phyloP scores from a whole-genome alignment of 2,329 filamentous ascomycete species.

The Apiospora sp. region DNA sequence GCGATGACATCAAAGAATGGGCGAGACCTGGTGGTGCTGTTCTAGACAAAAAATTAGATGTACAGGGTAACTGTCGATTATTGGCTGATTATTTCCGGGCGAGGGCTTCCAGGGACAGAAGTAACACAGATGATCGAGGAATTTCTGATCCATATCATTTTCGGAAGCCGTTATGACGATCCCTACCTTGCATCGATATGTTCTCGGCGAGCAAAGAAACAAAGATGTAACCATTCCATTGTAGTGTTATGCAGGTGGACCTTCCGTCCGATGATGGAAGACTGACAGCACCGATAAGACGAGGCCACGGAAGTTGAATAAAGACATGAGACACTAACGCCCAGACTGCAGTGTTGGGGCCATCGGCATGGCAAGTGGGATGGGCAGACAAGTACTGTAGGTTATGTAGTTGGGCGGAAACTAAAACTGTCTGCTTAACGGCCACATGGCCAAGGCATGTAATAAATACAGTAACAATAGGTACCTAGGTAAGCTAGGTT shows the following conservation, averaged over 20 bases:
- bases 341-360: neutral
- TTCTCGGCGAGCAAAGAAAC: neutral
- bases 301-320: neutral
- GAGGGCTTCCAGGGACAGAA: neutral
- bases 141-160: neutral
- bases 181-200: neutral
- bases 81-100: neutral
- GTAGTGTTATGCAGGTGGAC: neutral
- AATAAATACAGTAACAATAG: neutral
- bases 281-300: conserved; percentile 4
- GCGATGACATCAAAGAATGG: neutral
- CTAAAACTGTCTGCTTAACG: neutral
- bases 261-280: conserved; percentile 14
- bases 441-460: neutral
- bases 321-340: neutral
- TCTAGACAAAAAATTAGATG: neutral
- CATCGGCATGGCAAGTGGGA: neutral
- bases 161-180: neutral
- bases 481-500: neutral
- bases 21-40: neutral
- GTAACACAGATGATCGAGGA: conserved; percentile 5
- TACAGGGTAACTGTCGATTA: neutral
- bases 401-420: neutral
- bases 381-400: neutral
- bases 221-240: neutral